Conservation (phyloP, 2,329 filamentous ascomycete species). For the Emmonsia crescens region DNA sequence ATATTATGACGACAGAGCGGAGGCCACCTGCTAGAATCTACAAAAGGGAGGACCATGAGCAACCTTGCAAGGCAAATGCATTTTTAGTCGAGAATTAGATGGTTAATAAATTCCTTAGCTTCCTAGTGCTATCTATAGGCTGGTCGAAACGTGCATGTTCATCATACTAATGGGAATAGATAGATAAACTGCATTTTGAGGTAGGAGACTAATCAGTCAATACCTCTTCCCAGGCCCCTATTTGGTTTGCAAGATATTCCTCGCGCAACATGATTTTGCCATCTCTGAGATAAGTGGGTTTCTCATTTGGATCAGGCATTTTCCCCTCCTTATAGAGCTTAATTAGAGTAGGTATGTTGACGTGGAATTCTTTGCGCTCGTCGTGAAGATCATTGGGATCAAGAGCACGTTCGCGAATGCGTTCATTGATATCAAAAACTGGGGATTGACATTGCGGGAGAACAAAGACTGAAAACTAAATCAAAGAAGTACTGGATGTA, state of each 20-base stretch:
- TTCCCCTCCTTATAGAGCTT: constrained; percentile 1
- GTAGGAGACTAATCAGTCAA: too few species aligned
- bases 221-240: neutral
- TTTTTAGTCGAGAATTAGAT: neutral
- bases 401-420: neutral
- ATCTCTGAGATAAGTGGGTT: neutral
- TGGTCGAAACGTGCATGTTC: neutral
- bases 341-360: too few species aligned
- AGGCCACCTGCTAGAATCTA: too few species aligned
- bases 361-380: neutral
- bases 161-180: neutral
- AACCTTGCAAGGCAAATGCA: neutral
- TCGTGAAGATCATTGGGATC: neutral
- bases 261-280: neutral
- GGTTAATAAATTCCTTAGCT: neutral
- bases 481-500: too few species aligned
- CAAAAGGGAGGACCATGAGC: too few species aligned
- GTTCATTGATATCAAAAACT: neutral
- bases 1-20: too few species aligned
- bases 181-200: neutral
- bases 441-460: neutral
- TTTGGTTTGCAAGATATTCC: neutral
- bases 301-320: neutral
- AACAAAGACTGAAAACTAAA: too few species aligned
- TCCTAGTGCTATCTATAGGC: neutral